A percentile compares a stretch with the other conserved stretches of the same genome.
Conservation (phyloP, 129 eudicot genomes). For the Centella asiatica region DNA sequence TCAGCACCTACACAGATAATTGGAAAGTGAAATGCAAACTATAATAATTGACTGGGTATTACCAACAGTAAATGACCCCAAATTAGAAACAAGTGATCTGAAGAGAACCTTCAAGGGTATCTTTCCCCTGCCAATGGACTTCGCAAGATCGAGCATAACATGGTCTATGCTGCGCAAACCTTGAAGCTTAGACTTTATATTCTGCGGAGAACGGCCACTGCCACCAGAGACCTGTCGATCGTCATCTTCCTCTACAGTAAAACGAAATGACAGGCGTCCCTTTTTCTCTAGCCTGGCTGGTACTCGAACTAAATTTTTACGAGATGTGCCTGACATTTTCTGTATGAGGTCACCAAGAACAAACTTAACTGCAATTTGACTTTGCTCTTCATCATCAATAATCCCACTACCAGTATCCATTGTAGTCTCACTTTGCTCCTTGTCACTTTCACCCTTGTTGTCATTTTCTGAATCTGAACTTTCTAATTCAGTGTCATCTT, state of each 20-base stretch:
- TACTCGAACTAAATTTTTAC: constrained; percentile 54
- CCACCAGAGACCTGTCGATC: constrained; percentile 24
- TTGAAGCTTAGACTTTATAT: constrained; percentile 33
- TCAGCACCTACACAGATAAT: constrained; percentile 58
- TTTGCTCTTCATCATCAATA: constrained; percentile 38
- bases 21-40: constrained; percentile 7
- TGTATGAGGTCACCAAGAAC: constrained; percentile 44
- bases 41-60: not conserved
- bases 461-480: constrained; percentile 46
- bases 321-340: constrained; percentile 29
- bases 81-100: not conserved
- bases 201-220: constrained; percentile 27
- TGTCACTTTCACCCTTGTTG: constrained; percentile 44
- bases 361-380: constrained; percentile 54
- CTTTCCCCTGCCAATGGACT: constrained; percentile 54
- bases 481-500: constrained; percentile 35
- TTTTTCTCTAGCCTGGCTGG: constrained; percentile 80
- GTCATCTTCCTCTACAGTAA: constrained; percentile 51
- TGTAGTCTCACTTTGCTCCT: constrained; percentile 44
- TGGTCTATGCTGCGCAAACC: constrained; percentile 45
- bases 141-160: constrained; percentile 67
- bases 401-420: constrained; percentile 37
- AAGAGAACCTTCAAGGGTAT: constrained; percentile 70
- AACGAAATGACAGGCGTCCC: constrained; percentile 55
- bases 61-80: not conserved